A percentile compares a stretch with the other conserved stretches of the same genome.
Evolutionary conservation across 495 filamentous ascomycete genomes (phyloP).

Genomic region (Melanomma pulvis-pyrius): DNA sequence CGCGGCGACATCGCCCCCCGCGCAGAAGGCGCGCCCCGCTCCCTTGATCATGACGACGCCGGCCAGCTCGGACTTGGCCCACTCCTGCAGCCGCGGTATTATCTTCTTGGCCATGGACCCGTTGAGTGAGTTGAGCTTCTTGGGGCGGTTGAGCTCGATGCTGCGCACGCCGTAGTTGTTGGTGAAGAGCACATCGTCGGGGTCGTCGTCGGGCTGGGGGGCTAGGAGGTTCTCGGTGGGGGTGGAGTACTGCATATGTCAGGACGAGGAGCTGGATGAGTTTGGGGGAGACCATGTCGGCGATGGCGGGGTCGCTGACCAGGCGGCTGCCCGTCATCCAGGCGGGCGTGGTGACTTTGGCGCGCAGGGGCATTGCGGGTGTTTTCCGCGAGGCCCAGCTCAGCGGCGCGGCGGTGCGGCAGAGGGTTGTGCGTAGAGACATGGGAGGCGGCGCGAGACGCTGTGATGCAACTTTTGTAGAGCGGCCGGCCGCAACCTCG

Average conservation of each 20-base stretch:
- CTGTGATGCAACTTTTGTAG: conserved; percentile 32
- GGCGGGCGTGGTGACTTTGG: conserved; percentile 71
- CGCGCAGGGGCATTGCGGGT: conserved; percentile 79
- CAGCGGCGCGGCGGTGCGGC: conserved; percentile 37
- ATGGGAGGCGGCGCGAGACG: conserved; percentile 22
- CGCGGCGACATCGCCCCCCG: conserved; percentile 83
- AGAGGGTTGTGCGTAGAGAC: conserved; percentile 37
- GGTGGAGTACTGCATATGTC: conserved; percentile 36
- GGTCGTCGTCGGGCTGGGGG: conserved; percentile 62
- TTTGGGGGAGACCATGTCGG: background rate
- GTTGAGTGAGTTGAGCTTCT: conserved; percentile 87
- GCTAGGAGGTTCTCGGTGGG: conserved; percentile 32
- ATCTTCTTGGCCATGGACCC: conserved; percentile 95
- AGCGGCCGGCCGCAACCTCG: conserved; percentile 33
- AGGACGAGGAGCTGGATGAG: background rate
- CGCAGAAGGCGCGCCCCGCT: conserved; percentile 83
- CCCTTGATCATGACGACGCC: conserved; percentile 93
- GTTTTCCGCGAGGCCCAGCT: conserved; percentile 33
- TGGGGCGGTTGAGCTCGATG: conserved; percentile 91
- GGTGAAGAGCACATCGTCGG: conserved; percentile 90
- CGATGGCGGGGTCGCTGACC: conserved; percentile 43
- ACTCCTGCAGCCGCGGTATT: conserved; percentile 80
- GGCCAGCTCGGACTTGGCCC: conserved; percentile 89
- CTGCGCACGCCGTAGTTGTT: conserved; percentile 84
- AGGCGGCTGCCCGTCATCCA: conserved; percentile 54